phyloP scores from a whole-genome alignment of 2,329 filamentous ascomycete genomes.

The Aureobasidium sp. region DNA sequence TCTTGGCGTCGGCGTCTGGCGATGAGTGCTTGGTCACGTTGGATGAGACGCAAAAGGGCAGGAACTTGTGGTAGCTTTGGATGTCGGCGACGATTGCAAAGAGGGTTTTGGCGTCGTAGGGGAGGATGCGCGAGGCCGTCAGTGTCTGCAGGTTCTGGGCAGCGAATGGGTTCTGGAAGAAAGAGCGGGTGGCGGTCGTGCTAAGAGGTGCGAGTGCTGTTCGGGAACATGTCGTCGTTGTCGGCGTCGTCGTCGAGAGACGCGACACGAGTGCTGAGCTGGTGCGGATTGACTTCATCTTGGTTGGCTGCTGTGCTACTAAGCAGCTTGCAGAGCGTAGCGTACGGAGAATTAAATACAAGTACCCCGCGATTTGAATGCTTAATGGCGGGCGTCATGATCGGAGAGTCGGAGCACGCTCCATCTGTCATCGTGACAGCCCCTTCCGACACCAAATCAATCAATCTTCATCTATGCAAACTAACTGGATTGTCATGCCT shows the following conservation, averaged over 20 bases:
- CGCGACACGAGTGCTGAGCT: constrained; percentile 18
- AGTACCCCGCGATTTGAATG: too few species aligned
- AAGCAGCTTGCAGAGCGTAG: too few species aligned
- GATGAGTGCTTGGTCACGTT: constrained; percentile 68
- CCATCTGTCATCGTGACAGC: too few species aligned
- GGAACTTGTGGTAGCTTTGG: constrained; percentile 72
- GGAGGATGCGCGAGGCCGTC: constrained; percentile 66
- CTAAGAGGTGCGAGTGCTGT: constrained; percentile 2
- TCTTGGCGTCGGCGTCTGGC: constrained; percentile 44
- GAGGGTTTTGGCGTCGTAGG: constrained; percentile 62
- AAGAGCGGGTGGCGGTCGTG: constrained; percentile 29
- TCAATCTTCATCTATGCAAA: too few species aligned
- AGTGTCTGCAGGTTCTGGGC: constrained; percentile 59
- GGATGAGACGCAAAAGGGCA: constrained; percentile 82
- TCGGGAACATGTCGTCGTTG: constrained; percentile 6
- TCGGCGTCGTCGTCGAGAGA: background rate
- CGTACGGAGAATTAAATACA: too few species aligned
- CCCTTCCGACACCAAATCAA: too few species aligned
- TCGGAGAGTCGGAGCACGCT: too few species aligned
- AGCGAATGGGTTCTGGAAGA: constrained; percentile 41
- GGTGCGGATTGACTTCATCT: constrained; percentile 26
- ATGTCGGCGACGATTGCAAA: constrained; percentile 87
- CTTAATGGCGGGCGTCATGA: too few species aligned
- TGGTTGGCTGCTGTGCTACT: too few species aligned
- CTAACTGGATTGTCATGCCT: too few species aligned